Conservation (phyloP, 257 asterid genomes). For the Fraxinus americana region DNA sequence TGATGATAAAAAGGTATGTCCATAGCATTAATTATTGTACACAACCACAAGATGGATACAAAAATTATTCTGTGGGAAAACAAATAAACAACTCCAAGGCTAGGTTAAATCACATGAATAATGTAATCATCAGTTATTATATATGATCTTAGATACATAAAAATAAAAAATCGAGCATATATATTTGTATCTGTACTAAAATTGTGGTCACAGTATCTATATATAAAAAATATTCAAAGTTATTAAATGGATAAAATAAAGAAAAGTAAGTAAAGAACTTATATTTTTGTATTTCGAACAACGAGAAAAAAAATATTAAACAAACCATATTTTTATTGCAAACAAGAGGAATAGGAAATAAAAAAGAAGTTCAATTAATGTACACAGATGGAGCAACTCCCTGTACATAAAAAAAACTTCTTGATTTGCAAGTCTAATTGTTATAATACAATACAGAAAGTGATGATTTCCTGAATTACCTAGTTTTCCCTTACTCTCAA, state of each 20-base stretch:
- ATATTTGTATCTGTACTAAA: not conserved
- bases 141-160: too few species aligned
- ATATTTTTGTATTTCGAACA: not conserved
- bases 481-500: slow-evolving; percentile 19
- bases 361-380: not conserved
- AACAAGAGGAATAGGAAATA: not conserved
- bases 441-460: slow-evolving; percentile 2
- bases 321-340: not conserved
- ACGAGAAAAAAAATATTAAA: not conserved
- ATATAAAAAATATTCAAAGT: not conserved
- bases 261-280: not conserved
- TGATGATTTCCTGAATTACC: slow-evolving; percentile 17
- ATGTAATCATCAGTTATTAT: too few species aligned
- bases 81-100: too few species aligned
- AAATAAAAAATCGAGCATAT: too few species aligned
- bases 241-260: not conserved
- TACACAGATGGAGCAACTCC: not conserved
- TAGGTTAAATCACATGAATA: too few species aligned
- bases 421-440: not conserved
- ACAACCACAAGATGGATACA: too few species aligned
- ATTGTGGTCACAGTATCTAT: too few species aligned
- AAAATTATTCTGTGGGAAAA: too few species aligned
- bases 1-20: too few species aligned
- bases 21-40: too few species aligned
- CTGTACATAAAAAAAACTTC: not conserved